A percentile compares a stretch with the other conserved stretches of the same genome.
Conservation (phyloP, 2,329 filamentous ascomycete genomes). For the Ceratocystis smalleyi region DNA sequence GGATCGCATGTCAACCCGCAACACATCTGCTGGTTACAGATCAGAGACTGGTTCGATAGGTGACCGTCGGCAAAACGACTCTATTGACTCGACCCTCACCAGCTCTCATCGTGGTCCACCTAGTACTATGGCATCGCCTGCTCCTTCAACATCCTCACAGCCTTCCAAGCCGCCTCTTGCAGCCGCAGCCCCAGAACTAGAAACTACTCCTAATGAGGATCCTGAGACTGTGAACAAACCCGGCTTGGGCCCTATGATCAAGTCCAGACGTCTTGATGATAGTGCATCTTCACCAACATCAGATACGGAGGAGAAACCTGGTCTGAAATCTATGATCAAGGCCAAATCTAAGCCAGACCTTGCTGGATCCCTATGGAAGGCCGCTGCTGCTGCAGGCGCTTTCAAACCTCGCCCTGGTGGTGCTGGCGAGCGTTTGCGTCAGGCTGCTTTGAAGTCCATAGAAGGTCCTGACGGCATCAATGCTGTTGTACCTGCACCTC, state of each 20-base stretch:
- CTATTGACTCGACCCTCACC: constrained; percentile 14
- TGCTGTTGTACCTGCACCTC: constrained; percentile 68
- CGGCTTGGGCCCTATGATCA: constrained; percentile 81
- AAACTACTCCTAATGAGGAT: constrained; percentile 12
- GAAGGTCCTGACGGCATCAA: constrained; percentile 80
- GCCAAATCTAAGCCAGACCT: constrained; percentile 60
- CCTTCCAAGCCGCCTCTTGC: constrained; percentile 13
- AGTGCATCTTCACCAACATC: constrained; percentile 7
- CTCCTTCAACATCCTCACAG: constrained; percentile 15
- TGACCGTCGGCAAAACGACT: constrained; percentile 17
- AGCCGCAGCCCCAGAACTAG: constrained; percentile 20
- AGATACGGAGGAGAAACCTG: constrained; percentile 43
- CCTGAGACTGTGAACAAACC: constrained; percentile 34
- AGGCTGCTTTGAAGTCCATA: constrained; percentile 39
- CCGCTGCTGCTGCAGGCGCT: constrained; percentile 44
- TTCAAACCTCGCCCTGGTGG: constrained; percentile 85
- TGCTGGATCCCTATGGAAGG: constrained; percentile 63
- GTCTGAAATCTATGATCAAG: constrained; percentile 82
- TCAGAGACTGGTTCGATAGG: constrained; percentile 17
- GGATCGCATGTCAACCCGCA: constrained; percentile 33
- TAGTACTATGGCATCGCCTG: constrained; percentile 17
- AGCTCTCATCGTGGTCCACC: constrained; percentile 15
- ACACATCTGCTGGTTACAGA: constrained; percentile 25
- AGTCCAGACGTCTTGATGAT: constrained; percentile 46
- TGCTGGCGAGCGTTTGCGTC: constrained; percentile 62